phyloP scores from a whole-genome alignment of 768 basidiomycete species.

The Lentinula detonsa region DNA sequence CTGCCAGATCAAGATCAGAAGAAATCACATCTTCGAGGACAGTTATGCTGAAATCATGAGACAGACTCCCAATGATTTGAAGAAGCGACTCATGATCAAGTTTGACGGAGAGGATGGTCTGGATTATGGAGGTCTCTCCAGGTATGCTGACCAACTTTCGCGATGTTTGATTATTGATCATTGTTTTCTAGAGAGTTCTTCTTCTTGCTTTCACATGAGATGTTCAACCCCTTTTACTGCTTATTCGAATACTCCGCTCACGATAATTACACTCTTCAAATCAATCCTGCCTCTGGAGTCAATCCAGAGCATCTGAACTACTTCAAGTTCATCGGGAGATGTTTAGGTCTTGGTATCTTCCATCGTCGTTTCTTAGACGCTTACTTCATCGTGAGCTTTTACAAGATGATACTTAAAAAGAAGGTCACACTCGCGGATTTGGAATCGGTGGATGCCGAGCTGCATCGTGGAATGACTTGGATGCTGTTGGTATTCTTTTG shows the following conservation, averaged over 20 bases:
- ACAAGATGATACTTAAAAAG: slow-evolving; percentile 99
- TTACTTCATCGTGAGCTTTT: slow-evolving; percentile 99
- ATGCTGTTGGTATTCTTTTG: slow-evolving; percentile 74
- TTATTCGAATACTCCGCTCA: slow-evolving; percentile 99
- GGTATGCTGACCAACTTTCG: slow-evolving; percentile 41
- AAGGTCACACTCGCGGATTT: slow-evolving; percentile 91
- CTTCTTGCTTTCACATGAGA: slow-evolving; percentile 98
- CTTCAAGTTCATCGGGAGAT: slow-evolving; percentile 99
- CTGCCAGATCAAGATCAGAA: slow-evolving; percentile 96
- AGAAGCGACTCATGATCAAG: slow-evolving; percentile 99
- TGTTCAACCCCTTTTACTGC: slow-evolving; percentile 99
- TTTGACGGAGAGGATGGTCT: slow-evolving; percentile 99
- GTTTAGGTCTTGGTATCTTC: slow-evolving; percentile 95
- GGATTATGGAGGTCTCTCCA: slow-evolving; percentile 96
- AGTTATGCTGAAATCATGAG: slow-evolving; percentile 99
- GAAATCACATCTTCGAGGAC: slow-evolving; percentile 99
- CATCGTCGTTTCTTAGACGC: slow-evolving; percentile 98
- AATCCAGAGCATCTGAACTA: slow-evolving; percentile 99
- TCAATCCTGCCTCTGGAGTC: slow-evolving; percentile 96
- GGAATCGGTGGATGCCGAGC: slow-evolving; percentile 93
- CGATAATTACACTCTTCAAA: slow-evolving; percentile 99
- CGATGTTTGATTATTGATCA: neutral
- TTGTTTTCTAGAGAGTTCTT: slow-evolving; percentile 82
- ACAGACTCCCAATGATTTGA: slow-evolving; percentile 95
- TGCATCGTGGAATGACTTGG: slow-evolving; percentile 95